These are phyloP conservation scores for Penicillium sp. DNA, from an alignment of 2,329 filamentous ascomycete species.

Conservation along the genomic window DNA sequence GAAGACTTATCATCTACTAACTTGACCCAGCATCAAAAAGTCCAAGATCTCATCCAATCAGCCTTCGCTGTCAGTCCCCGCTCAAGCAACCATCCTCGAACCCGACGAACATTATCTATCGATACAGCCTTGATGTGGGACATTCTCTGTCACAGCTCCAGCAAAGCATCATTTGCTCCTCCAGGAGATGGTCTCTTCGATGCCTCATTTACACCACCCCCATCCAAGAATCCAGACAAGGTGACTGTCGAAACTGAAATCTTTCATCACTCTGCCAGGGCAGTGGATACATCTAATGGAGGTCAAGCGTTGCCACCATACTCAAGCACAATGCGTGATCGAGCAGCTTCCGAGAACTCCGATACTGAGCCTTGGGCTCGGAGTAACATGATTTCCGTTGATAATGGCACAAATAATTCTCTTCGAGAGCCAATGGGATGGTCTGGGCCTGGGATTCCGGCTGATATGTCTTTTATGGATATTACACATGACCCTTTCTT, in stretches of 20 bases:
- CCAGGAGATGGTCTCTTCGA: constrained; percentile 25
- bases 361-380: constrained; percentile 10
- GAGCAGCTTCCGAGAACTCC: constrained; percentile 5
- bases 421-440: constrained; percentile 12
- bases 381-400: background rate
- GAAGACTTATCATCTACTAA: background rate
- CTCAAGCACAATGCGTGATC: constrained; percentile 19
- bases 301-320: constrained; percentile 32
- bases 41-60: constrained; percentile 26
- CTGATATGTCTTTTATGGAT: constrained; percentile 30
- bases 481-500: constrained; percentile 31
- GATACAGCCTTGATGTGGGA: constrained; percentile 34
- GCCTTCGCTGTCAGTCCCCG: constrained; percentile 23
- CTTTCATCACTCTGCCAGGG: constrained; percentile 27
- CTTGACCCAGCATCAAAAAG: constrained; percentile 20
- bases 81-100: constrained; percentile 5
- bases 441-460: constrained; percentile 18
- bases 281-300: constrained; percentile 29
- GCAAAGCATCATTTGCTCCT: constrained; percentile 3
- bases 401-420: constrained; percentile 2
- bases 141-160: constrained; percentile 27
- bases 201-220: constrained; percentile 18
- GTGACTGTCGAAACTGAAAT: constrained; percentile 32
- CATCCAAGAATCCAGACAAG: constrained; percentile 6
- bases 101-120: constrained; percentile 30